phyloP scores from a whole-genome alignment of 2,329 filamentous ascomycete genomes.

The Ceratocystis colombiana region DNA sequence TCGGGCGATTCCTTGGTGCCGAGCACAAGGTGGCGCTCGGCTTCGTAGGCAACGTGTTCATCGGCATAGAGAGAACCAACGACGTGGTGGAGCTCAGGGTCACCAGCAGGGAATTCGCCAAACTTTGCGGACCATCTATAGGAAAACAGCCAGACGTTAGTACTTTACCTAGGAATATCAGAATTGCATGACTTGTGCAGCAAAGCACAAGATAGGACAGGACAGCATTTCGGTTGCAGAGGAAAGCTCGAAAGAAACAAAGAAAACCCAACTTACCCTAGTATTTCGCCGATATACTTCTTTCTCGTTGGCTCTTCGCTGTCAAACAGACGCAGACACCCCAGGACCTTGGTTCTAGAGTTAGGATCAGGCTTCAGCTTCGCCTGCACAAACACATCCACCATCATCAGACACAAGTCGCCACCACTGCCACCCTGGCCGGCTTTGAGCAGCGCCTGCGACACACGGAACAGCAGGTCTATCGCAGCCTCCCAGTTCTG shows the following conservation, averaged over 20 bases:
- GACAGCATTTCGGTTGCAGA: too few species aligned
- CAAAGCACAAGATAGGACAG: not conserved
- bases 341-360: constrained; percentile 64
- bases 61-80: constrained; percentile 81
- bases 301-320: constrained; percentile 80
- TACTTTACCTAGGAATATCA: not conserved
- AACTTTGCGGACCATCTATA: constrained; percentile 68
- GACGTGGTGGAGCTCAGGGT: constrained; percentile 90
- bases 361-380: constrained; percentile 66
- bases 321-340: constrained; percentile 69
- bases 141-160: constrained; percentile 18
- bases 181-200: not conserved
- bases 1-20: constrained; percentile 83
- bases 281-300: constrained; percentile 78
- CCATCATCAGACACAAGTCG: constrained; percentile 74
- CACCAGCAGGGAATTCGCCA: constrained; percentile 80
- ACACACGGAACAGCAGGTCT: constrained; percentile 75
- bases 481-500: constrained; percentile 75
- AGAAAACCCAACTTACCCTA: constrained; percentile 46
- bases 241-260: not conserved
- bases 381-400: constrained; percentile 85
- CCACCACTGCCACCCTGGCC: constrained; percentile 91
- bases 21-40: constrained; percentile 77
- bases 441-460: constrained; percentile 74
- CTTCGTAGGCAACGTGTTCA: constrained; percentile 85